Percentiles rank a stretch among this genome's conserved stretches.
phyloP scores from a whole-genome alignment of 2,329 filamentous ascomycete species.

The Claviceps quebecensis region DNA sequence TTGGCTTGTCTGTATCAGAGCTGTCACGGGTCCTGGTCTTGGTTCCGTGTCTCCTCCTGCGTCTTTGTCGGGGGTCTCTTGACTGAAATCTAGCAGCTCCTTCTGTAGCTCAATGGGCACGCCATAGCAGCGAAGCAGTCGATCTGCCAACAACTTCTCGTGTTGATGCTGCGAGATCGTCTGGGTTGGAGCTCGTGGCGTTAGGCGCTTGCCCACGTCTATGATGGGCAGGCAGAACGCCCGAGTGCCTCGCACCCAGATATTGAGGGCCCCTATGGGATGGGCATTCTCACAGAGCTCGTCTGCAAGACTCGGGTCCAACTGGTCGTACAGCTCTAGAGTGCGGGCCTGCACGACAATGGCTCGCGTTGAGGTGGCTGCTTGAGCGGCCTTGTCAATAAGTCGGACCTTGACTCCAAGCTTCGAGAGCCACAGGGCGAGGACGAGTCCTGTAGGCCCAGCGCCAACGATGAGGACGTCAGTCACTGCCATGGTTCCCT shows the following conservation, averaged over 20 bases:
- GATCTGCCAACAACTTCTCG: constrained; percentile 35
- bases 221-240: neutral
- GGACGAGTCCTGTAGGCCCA: constrained; percentile 28
- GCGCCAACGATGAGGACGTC: constrained; percentile 28
- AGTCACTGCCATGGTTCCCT: neutral
- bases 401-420: constrained; percentile 27
- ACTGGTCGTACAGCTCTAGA: constrained; percentile 2
- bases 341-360: constrained; percentile 1
- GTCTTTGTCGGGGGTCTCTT: constrained; percentile 27
- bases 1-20: constrained; percentile 10
- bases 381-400: constrained; percentile 33
- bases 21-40: constrained; percentile 31
- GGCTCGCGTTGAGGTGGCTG: constrained; percentile 13
- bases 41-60: constrained; percentile 34
- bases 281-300: neutral
- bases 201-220: neutral
- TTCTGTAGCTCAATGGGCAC: constrained; percentile 7
- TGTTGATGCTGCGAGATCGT: constrained; percentile 12
- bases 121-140: constrained; percentile 4
- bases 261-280: neutral
- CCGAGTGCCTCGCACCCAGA: neutral
- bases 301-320: neutral
- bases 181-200: neutral
- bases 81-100: constrained; percentile 34
- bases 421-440: constrained; percentile 27